These are phyloP conservation scores for Staphylotrichum longicolle DNA, from an alignment of 495 filamentous ascomycete genomes.

Conservation along the genomic window DNA sequence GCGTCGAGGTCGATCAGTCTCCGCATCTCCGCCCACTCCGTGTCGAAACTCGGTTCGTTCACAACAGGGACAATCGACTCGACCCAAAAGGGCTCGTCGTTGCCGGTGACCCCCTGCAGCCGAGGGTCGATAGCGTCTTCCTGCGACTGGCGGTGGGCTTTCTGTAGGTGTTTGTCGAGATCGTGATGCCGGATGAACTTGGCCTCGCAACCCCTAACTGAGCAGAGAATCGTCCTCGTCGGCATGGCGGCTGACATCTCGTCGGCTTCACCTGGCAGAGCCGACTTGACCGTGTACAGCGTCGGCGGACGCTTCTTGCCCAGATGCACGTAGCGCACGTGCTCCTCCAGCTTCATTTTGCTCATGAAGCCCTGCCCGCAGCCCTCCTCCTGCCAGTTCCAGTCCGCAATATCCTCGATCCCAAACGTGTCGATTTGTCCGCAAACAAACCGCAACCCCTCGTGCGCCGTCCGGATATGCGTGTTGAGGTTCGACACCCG, in stretches of 20 bases:
- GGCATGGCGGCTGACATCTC: constrained; percentile 35
- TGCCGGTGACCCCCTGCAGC: constrained; percentile 9
- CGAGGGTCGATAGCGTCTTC: constrained; percentile 23
- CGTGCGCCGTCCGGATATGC: constrained; percentile 74
- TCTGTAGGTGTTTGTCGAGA: constrained; percentile 61
- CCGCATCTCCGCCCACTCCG: constrained; percentile 41
- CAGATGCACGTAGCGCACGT: constrained; percentile 73
- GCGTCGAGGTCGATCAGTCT: constrained; percentile 34
- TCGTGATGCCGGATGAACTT: constrained; percentile 68
- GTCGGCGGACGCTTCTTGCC: constrained; percentile 50
- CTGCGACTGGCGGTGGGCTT: constrained; percentile 11
- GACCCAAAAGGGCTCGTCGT: constrained; percentile 20
- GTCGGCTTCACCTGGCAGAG: constrained; percentile 17
- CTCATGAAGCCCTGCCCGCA: constrained; percentile 68
- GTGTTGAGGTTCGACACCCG: constrained; percentile 73
- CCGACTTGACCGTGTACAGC: constrained; percentile 35
- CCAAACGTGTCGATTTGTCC: constrained; percentile 60
- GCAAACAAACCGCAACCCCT: constrained; percentile 69
- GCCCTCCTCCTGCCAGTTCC: constrained; percentile 58
- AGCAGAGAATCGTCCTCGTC: constrained; percentile 19
- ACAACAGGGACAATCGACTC: constrained; percentile 8
- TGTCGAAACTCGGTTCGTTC: constrained; percentile 27
- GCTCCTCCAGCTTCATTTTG: constrained; percentile 75
- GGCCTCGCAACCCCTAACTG: constrained; percentile 27
- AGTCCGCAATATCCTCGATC: constrained; percentile 58